These are phyloP conservation scores for Sporothrix globosa DNA, from an alignment of 2,329 filamentous ascomycete species.

Conservation along the genomic window DNA sequence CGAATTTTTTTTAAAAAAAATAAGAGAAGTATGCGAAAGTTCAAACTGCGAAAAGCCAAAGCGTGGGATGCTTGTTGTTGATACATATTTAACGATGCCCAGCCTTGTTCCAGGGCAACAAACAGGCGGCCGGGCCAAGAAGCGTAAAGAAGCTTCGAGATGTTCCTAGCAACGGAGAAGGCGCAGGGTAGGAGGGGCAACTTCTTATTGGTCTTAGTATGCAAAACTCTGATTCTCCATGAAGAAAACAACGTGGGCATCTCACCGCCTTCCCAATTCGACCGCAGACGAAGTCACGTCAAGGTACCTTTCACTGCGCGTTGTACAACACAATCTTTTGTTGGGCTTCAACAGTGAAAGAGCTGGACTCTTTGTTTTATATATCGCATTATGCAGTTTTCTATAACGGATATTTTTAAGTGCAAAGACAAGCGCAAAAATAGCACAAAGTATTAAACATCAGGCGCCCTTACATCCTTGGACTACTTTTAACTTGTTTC, in stretches of 20 bases:
- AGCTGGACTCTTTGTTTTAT: constrained; percentile 8
- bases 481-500: background rate
- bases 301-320: constrained; percentile 7
- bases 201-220: background rate
- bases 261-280: constrained; percentile 30
- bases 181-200: constrained; percentile 27
- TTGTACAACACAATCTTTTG: background rate
- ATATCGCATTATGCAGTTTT: constrained; percentile 14
- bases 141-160: constrained; percentile 34
- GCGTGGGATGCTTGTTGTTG: background rate
- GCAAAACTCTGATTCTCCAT: constrained; percentile 19
- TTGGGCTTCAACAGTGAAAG: background rate
- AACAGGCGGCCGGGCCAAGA: constrained; percentile 8
- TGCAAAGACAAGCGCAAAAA: background rate
- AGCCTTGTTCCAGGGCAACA: constrained; percentile 22
- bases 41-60: background rate
- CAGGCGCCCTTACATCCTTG: background rate
- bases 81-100: constrained; percentile 7
- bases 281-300: background rate
- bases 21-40: background rate
- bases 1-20: background rate
- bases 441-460: background rate
- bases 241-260: constrained; percentile 12
- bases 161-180: constrained; percentile 21
- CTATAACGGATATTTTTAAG: background rate